Evolutionary conservation across 345 rosid species (phyloP), one percentile per base, ranked within the genome.

Genomic region (Cardiospermum halicacabum): DNA sequence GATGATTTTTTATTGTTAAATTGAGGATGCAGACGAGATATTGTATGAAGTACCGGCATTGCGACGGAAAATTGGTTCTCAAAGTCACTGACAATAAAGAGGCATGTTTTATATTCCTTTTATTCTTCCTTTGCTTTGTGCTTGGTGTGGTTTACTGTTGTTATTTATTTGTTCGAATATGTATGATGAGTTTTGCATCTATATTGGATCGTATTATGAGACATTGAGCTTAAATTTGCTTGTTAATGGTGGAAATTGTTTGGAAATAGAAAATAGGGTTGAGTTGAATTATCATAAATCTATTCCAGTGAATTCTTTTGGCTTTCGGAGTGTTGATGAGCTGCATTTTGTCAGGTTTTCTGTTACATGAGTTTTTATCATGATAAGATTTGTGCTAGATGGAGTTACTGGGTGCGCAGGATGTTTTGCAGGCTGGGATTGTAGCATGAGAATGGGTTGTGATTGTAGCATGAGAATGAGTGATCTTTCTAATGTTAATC

Each of bases 71-170:
- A 69, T 79, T 94, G 91, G 91, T 94, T 78, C 94, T 94, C 73
- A 94, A 91, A 83, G 99, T 94, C 77, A 91, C 99, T 58, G 97
- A 94, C 71, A 85, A 94, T 84, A 89, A 81, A 75, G 95, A 94
- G 95, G 97, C 85, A 78, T 34, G 45, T 27, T 16, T 50, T 60
- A 7, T 24, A 25, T 56, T 28, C 8, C 0, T 30, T 56, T n/a
- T 24, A 12, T 74, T 1, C 58, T 40, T 47, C 56, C 22, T 58
- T 48, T 19, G 28, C 37, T 61, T 47, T 57, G 61, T 51, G 7
- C 25, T 11, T 24, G 25, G 56, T 24, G 30, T 11, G 11, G 13
- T 51, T 0, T 47, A 7, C 6, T 24, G 1, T 47, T 11, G 11
- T 30, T 25, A 3, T 10, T 26, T 27, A 11, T 59, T 25, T 31